Conservation (phyloP, 2,329 filamentous ascomycete species). For the Ophiosphaerella narmari region DNA sequence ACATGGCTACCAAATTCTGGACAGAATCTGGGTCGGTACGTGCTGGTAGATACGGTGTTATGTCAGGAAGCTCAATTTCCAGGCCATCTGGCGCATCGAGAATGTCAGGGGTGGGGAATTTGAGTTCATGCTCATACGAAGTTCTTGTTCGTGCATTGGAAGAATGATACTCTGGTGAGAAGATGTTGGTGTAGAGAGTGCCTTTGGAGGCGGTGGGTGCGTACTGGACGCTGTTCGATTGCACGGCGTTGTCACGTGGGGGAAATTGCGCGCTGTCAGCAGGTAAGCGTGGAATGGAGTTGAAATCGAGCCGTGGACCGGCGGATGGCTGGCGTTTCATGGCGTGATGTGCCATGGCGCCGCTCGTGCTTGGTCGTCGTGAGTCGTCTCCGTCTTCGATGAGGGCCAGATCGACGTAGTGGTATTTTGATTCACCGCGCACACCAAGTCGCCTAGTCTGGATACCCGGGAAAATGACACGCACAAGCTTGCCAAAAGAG, state of each 20-base stretch:
- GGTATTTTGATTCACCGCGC: conserved; percentile 96
- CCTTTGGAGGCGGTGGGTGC: conserved; percentile 50
- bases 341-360: conserved; percentile 25
- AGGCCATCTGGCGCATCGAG: conserved; percentile 67
- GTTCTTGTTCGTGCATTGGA: conserved; percentile 45
- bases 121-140: conserved; percentile 66
- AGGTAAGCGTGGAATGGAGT: conserved; percentile 51
- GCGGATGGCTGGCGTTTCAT: conserved; percentile 41
- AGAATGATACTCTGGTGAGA: conserved; percentile 48
- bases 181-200: conserved; percentile 53
- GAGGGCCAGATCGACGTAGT: conserved; percentile 69
- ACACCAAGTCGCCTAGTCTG: conserved; percentile 92
- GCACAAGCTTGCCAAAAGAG: conserved; percentile 95
- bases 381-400: conserved; percentile 39
- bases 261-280: conserved; percentile 57
- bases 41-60: conserved; percentile 76
- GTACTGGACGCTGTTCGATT: conserved; percentile 34
- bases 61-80: conserved; percentile 79
- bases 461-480: conserved; percentile 93
- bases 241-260: conserved; percentile 29
- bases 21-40: conserved; percentile 87
- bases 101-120: conserved; percentile 64
- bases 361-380: conserved; percentile 23
- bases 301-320: conserved; percentile 42
- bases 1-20: conserved; percentile 82